Evolutionary conservation across 108 stramenopile genomes (phyloP).

Genomic region (Nitzschia sp.): DNA sequence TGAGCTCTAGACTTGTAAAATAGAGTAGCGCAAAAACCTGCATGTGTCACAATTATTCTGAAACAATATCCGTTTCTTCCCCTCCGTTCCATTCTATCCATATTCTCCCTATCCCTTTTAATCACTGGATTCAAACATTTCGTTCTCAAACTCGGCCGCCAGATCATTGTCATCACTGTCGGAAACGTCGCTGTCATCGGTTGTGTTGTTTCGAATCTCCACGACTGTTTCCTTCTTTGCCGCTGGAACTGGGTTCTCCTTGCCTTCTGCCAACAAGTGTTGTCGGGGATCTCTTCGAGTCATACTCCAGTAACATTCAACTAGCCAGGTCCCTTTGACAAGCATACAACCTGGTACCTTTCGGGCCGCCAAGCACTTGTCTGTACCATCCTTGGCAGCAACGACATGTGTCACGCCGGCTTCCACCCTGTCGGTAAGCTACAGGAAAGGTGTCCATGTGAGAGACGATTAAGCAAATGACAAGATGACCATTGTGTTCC

Average conservation of each 20-base stretch:
- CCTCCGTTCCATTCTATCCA: not conserved
- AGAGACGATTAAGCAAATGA: not conserved
- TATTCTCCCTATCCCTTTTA: not conserved
- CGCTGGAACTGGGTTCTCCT: not conserved
- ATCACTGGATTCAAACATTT: constrained; percentile 37
- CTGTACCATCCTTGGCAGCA: constrained; percentile 78
- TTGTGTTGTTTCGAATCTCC: not conserved
- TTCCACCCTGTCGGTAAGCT: constrained; percentile 44
- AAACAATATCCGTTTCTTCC: not conserved
- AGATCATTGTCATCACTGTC: constrained; percentile 58
- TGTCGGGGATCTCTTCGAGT: constrained; percentile 41
- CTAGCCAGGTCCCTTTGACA: constrained; percentile 73
- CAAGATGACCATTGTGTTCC: not conserved
- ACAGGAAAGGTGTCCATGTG: not conserved
- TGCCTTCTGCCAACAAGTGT: constrained; percentile 25
- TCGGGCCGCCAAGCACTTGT: constrained; percentile 65
- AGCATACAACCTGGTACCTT: constrained; percentile 64
- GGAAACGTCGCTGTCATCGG: constrained; percentile 33
- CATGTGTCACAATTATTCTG: not conserved
- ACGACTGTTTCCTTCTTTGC: not conserved
- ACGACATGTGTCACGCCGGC: constrained; percentile 64
- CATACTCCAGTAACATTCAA: constrained; percentile 83
- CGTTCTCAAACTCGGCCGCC: constrained; percentile 55
- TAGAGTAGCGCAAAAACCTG: not conserved
- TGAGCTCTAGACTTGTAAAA: not conserved